Percentiles rank a stretch among this genome's conserved stretches.
Conservation (phyloP, 176 grass and related monocot genomes). For the Thinopyrum elongatum region DNA sequence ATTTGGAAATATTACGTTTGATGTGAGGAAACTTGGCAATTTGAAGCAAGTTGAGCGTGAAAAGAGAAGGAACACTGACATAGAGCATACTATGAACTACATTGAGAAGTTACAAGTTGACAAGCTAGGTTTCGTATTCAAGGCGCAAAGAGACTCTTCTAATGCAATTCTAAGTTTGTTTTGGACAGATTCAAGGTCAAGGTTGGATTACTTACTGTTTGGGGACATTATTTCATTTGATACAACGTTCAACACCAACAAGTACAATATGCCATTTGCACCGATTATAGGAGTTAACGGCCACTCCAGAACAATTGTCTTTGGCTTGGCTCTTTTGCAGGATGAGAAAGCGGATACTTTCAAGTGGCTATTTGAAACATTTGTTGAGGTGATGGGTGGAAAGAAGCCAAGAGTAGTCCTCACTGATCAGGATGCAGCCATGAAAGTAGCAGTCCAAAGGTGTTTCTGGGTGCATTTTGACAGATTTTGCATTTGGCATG, state of each 20-base stretch:
- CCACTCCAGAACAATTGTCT: not conserved
- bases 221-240: not conserved
- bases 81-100: too few species aligned
- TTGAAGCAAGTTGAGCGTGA: not conserved
- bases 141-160: not conserved
- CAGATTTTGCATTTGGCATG: too few species aligned
- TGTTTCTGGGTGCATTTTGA: not conserved
- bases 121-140: not conserved
- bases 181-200: not conserved
- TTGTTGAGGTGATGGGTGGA: not conserved
- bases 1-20: not conserved
- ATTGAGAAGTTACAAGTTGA: too few species aligned
- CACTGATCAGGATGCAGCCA: not conserved
- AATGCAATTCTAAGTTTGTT: not conserved
- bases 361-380: not conserved
- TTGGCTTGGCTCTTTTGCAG: too few species aligned
- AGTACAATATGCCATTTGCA: not conserved
- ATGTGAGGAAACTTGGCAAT: not conserved
- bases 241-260: not conserved
- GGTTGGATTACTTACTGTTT: not conserved
- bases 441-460: not conserved
- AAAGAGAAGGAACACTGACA: too few species aligned
- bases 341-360: too few species aligned
- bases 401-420: not conserved
- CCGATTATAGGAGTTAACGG: not conserved